Evolutionary conservation across 2,329 filamentous ascomycete genomes (phyloP), one percentile per base, ranked within the genome.

Genomic region (Verticillium longisporum): DNA sequence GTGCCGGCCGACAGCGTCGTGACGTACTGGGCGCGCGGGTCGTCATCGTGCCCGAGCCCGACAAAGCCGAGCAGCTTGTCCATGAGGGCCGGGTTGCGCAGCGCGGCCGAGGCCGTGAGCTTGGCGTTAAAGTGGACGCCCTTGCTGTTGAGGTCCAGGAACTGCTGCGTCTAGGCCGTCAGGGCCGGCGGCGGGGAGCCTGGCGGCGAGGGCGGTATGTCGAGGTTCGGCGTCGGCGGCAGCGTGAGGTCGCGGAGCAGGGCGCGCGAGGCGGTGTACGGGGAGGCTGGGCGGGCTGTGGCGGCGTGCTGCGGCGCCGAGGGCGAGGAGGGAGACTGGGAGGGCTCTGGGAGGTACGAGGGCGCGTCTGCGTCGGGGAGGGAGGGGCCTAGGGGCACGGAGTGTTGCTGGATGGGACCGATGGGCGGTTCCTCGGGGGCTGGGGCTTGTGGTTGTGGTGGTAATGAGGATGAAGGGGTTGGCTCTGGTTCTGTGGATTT

Each of bases 121-220:
- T 89, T 87, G 67, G 86, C 80, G 72, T 95, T 93, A 79, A 94
- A 94, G 74, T 95, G 91, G 15, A 87, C 80, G 4, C 88, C 88
- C 64, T 88, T 85, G 69, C 85, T 86, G 75, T 95, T 95, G n/a
- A 94, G 80, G 55, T 85, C 80, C 0, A 94, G 82, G 66, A 95
- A 94, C 62, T 86, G 85, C 64, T 85, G 82, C 67, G 94, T 88
- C 68, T 91, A 92, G 66, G 83, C 81, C 58, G 83, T 87, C 13
- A 86, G 73, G 53, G 75, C 66, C 37, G 77, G 70, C 0, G 78
- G 75, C 11, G 84, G 84, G 2, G 84, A 83, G 31, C 84, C 84
- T 0, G 88, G 87, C 1, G 90, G 90, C 4, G 90, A 92, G 10
- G 84, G 80, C 0, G 90, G 90, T 63, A 95, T 92, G 66, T 87